phyloP scores from a whole-genome alignment of 169 alveolate genomes.

The Plasmodium vivax region DNA sequence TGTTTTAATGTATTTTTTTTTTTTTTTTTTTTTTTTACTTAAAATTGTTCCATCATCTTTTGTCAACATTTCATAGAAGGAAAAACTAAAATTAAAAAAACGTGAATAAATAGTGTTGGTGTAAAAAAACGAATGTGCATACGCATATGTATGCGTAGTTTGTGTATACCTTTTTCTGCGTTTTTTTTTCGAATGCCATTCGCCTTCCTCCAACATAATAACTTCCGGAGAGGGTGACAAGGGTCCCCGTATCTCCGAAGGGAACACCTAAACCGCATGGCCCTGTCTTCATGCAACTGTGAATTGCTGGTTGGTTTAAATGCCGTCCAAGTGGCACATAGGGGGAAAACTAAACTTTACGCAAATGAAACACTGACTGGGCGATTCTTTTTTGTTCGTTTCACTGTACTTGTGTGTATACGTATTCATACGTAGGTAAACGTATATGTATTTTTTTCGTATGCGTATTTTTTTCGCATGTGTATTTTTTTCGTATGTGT shows the following conservation, averaged over 20 bases:
- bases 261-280: neutral
- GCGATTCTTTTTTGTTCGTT: neutral
- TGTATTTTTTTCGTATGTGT: neutral
- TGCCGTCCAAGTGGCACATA: neutral
- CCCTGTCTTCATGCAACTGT: neutral
- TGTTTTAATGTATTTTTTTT: constrained; percentile 49
- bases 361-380: neutral
- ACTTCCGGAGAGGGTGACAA: neutral
- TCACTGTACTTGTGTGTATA: constrained; percentile 4
- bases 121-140: neutral
- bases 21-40: constrained; percentile 17
- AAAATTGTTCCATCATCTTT: constrained; percentile 40
- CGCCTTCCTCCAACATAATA: neutral
- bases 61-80: constrained; percentile 23
- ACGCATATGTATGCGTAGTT: neutral
- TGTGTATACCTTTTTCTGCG: neutral
- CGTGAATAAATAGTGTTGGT: neutral
- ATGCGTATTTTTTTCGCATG: neutral
- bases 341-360: neutral
- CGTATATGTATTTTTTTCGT: neutral
- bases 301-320: neutral
- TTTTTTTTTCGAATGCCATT: neutral
- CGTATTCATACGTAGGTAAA: neutral
- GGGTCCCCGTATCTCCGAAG: neutral
- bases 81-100: constrained; percentile 33